phyloP scores from a whole-genome alignment of 1,139 yeast genomes.

The Candida dubliniensis region DNA sequence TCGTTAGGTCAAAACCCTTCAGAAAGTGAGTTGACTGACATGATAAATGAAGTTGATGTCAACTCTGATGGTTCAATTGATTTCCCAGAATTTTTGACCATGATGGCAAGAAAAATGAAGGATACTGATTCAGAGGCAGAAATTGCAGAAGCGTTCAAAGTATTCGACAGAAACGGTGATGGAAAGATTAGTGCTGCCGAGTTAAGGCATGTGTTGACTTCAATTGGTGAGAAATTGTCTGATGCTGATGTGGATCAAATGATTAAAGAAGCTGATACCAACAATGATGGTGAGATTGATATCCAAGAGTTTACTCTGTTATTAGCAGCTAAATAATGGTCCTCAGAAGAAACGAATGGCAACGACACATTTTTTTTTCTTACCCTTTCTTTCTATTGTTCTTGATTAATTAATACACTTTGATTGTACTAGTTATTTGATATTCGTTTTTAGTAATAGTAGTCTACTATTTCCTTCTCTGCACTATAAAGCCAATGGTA shows the following conservation, averaged over 20 bases:
- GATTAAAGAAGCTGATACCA: slow-evolving; percentile 94
- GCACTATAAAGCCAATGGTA: no score
- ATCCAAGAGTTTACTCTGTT: slow-evolving; percentile 91
- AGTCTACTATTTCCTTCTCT: no score
- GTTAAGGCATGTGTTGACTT: slow-evolving; percentile 91
- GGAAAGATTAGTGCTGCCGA: slow-evolving; percentile 97
- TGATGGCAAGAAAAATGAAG: slow-evolving; percentile 94
- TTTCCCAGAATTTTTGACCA: slow-evolving; percentile 79
- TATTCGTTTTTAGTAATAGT: no score
- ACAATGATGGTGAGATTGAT: slow-evolving; percentile 94
- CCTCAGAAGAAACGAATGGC: no score
- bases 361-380: not conserved
- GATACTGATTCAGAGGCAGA: slow-evolving; percentile 97
- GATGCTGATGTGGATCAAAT: slow-evolving; percentile 97
- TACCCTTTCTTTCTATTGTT: not conserved
- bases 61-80: slow-evolving; percentile 95
- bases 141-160: slow-evolving; percentile 95
- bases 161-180: slow-evolving; percentile 90
- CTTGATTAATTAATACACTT: not conserved
- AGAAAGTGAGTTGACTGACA: slow-evolving; percentile 91
- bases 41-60: slow-evolving; percentile 95
- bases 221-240: slow-evolving; percentile 93
- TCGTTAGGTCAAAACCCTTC: slow-evolving; percentile 96
- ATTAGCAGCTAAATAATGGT: slow-evolving; percentile 48
- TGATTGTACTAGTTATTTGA: no score